Evolutionary conservation across 208 protist genomes (phyloP).

Genomic region (Trypanosoma brucei): DNA sequence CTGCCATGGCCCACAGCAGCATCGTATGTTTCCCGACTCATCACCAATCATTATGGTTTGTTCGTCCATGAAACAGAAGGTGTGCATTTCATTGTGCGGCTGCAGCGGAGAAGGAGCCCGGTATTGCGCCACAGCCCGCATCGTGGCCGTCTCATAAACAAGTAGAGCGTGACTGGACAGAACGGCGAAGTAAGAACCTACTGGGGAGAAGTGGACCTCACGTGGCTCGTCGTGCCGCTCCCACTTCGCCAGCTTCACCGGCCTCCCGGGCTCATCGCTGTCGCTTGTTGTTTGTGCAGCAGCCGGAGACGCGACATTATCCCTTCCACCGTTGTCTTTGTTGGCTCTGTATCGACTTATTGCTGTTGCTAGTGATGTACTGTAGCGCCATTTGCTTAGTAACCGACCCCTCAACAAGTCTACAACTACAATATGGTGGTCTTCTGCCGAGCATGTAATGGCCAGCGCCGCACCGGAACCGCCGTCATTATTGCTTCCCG

Average conservation of each 20-base stretch:
- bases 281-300: too few relatives aligned
- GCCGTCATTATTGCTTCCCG: slow-evolving; percentile 7
- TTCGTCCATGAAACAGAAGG: slow-evolving; percentile 32
- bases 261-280: not conserved
- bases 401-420: slow-evolving; percentile 48
- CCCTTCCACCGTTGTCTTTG: not conserved
- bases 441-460: slow-evolving; percentile 31
- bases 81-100: slow-evolving; percentile 46
- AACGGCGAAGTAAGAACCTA: slow-evolving; percentile 36
- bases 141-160: slow-evolving; percentile 42
- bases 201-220: slow-evolving; percentile 45
- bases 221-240: slow-evolving; percentile 38
- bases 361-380: slow-evolving; percentile 3
- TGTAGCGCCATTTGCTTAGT: slow-evolving; percentile 81
- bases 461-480: slow-evolving; percentile 28
- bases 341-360: not conserved
- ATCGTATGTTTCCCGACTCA: slow-evolving; percentile 37
- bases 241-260: slow-evolving; percentile 13
- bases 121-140: slow-evolving; percentile 27
- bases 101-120: slow-evolving; percentile 24
- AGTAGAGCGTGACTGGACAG: slow-evolving; percentile 45
- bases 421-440: slow-evolving; percentile 59
- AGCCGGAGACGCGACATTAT: too few relatives aligned
- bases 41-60: slow-evolving; percentile 47
- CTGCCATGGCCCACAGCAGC: slow-evolving; percentile 6